Evolutionary conservation across 2,329 filamentous ascomycete species (phyloP), one percentile per base, ranked within the genome.

Genomic region (Dendryphion nanum): DNA sequence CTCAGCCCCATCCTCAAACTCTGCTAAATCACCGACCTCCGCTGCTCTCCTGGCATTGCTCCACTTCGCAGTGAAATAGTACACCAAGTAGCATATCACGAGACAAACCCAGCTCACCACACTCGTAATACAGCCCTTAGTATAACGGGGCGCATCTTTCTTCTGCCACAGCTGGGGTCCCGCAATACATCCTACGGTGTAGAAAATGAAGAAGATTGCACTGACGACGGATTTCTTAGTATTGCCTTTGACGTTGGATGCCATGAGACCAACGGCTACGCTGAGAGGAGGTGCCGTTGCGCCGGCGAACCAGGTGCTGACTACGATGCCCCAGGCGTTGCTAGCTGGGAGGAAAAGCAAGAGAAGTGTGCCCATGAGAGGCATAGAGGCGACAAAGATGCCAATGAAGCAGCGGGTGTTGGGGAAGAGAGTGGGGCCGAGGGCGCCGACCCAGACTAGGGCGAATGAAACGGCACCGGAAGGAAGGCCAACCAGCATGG

Each of bases 171-270:
- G 60, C 50, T 77, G 72, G n/a, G 74, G 73, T 1, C 58, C 56
- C 0, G 59, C 70, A 36, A 75, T 74, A 47, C 69, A 70, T 2
- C 70, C 29, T 14, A 30, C 15, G 16, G 29, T 30, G 29, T 30
- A 30, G 13, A 30, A 14, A 15, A 30, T 17, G 29, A 30, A 30
- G 29, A 30, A 30, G 12, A 30, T 16, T 2, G 29, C 29, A 15
- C 29, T 30, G 10, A 30, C 29, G 8, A 30, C 58, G 6, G 71
- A 59, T 3, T 69, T 67, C 47, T 76, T 77, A 1, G 73, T 76
- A 49, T 76, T 76, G 0, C 74, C 73, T 35, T 74, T 72, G 18
- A 75, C 65, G 38, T 76, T 76, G 3, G 72, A 75, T 0, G 72
- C 71, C 2, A 60, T 64, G 2, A 75, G 61, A 2, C 62, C 68